These are phyloP conservation scores for Eutrema salsugineum DNA, from an alignment of 441 rosid genomes.

Conservation along the genomic window DNA sequence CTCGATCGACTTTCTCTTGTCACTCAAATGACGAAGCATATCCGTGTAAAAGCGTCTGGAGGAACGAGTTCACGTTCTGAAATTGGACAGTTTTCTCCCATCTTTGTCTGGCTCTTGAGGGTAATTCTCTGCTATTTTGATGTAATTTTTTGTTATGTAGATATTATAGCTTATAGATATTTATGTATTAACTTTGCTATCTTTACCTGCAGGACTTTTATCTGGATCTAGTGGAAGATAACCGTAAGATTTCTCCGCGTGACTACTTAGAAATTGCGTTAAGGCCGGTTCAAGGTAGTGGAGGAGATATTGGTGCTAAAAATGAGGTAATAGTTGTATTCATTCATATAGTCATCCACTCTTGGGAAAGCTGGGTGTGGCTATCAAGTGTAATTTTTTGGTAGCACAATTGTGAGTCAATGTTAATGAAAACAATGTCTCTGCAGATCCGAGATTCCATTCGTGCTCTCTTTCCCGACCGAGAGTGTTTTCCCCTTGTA, in stretches of 20 bases:
- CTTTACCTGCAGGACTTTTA: conserved; percentile 73
- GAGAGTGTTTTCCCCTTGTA: conserved; percentile 90
- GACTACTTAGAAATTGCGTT: conserved; percentile 95
- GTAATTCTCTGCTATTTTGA: conserved; percentile 38
- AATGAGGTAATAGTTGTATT: conserved; percentile 66
- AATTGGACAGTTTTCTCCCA: conserved; percentile 93
- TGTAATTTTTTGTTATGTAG: neutral
- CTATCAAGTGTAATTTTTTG: neutral
- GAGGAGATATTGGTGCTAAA: conserved; percentile 83
- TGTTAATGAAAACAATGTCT: neutral
- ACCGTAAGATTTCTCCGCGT: conserved; percentile 83
- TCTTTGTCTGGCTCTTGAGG: conserved; percentile 97
- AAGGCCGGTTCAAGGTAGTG: conserved; percentile 79
- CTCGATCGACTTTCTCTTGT: conserved; percentile 98
- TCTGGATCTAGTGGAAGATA: conserved; percentile 84
- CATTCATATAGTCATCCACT: neutral
- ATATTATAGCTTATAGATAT: neutral
- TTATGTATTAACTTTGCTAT: neutral
- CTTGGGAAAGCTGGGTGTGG: conserved; percentile 1
- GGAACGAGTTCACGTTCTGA: conserved; percentile 78
- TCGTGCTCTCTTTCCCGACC: conserved; percentile 90
- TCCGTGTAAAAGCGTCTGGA: conserved; percentile 89
- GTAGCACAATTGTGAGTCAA: neutral
- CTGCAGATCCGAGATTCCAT: conserved; percentile 83
- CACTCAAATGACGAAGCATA: conserved; percentile 96